Base-by-base conservation (phyloP, 2,329 filamentous ascomycete species). In the Ceratocystis cacaofunesta region DNA sequence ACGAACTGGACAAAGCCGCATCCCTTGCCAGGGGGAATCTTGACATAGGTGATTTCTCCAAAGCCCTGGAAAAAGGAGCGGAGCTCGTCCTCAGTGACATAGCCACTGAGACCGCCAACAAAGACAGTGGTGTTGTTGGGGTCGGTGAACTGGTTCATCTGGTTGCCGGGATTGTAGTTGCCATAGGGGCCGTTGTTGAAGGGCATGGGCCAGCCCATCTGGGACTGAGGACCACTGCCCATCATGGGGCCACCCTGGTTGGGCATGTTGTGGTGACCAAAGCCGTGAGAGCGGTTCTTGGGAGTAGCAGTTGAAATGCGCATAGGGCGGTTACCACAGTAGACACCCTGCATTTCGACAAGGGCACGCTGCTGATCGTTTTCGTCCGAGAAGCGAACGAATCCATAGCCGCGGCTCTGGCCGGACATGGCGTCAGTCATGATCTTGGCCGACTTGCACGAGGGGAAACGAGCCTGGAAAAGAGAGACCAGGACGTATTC, bases 91-190 rank as follows among this genome's bases (percentile, higher is more conserved):
- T 99, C 94, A 61, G 94, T 99, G 69, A 99, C 94, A 73, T 99
- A 99, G 70, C 94, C 94, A 46, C 92, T 96, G 4, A 99, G 85
- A 64, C 94, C 94, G 70, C 94, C 94, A 65, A 99, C 94, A 72
- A 99, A 99, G 69, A 99, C 94, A 22, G 94, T 99, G 19, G 94
- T 99, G 80, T 99, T 99, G 84, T 99, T 99, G 12, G 94, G 94
- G 72, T 99, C 94, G 46, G 94, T 99, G 80, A 99, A 99, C 78
- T 99, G 94, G 79, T 99, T 99, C 94, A 99, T 97, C 70, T 78
- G 76, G 17, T 76, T 78, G 67, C 78, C 75, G 4, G 78, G 78
- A 70, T 80, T 80, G 72, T 79, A 81, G 10, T 74, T 75, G 61
- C 76, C 77, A 66, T 68, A 69, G 58, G 67, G 68, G 30, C 67